Conservation (phyloP, 176 grass and related monocot species). For the Phoenix roebelenii region DNA sequence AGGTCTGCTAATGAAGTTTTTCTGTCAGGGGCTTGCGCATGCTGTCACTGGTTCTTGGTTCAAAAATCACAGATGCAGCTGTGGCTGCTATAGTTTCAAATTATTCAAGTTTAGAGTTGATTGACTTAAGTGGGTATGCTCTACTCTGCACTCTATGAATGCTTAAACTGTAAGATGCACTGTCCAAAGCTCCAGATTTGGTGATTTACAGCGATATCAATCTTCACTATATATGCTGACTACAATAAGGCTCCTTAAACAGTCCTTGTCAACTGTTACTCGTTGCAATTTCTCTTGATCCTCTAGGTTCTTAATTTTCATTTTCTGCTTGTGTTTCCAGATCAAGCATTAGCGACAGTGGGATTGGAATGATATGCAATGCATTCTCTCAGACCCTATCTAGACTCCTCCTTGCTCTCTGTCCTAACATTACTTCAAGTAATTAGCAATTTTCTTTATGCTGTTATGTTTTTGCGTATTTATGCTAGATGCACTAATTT, state of each 20-base stretch:
- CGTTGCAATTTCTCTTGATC: no score
- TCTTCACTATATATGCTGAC: conserved; percentile 2
- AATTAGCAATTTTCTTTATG: conserved; percentile 17
- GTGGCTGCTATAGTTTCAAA: conserved; percentile 73
- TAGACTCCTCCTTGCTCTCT: conserved; percentile 47
- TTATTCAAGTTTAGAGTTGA: conserved; percentile 54
- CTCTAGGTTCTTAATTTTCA: no score
- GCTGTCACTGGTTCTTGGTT: conserved; percentile 64
- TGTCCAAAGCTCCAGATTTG: no score
- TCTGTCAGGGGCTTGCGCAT: conserved; percentile 44
- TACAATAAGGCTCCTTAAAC: not conserved
- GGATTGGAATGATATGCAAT: conserved; percentile 76
- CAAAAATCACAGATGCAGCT: conserved; percentile 82
- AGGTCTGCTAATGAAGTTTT: not conserved
- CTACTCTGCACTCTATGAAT: not conserved
- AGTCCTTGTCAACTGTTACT: not conserved
- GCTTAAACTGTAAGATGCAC: not conserved
- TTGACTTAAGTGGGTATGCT: conserved; percentile 87
- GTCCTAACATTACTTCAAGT: conserved; percentile 85
- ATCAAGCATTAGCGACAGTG: conserved; percentile 80
- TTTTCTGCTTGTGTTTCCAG: conserved; percentile 17
- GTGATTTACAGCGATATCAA: no score
- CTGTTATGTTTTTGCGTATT: not conserved
- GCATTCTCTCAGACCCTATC: conserved; percentile 49
- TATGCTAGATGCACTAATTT: no score